These are phyloP conservation scores for Pelargonium fulgidum DNA, from an alignment of 441 rosid species.

Conservation along the genomic window DNA sequence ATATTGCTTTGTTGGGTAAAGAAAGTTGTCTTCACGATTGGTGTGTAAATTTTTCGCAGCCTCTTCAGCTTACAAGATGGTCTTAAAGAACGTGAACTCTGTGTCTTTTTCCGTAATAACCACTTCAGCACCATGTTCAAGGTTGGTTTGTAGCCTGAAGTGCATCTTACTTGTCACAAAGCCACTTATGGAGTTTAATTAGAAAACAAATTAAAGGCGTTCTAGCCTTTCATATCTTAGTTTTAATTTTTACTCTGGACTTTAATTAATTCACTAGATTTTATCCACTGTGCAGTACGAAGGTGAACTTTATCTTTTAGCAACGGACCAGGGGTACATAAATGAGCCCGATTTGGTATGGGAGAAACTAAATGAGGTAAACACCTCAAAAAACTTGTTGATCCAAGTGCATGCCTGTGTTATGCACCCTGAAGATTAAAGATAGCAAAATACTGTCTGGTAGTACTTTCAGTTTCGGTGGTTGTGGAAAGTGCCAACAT, in stretches of 20 bases:
- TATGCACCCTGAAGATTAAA: too few species aligned
- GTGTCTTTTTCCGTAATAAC: slow-evolving; percentile 95
- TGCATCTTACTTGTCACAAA: slow-evolving; percentile 14
- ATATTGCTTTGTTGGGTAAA: slow-evolving; percentile 7
- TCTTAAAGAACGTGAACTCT: slow-evolving; percentile 85
- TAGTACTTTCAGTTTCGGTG: too few species aligned
- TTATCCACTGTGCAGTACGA: slow-evolving; percentile 56
- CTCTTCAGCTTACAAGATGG: slow-evolving; percentile 88
- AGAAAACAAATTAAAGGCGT: slow-evolving; percentile 12
- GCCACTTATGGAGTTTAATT: slow-evolving; percentile 5
- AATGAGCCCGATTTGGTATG: slow-evolving; percentile 92
- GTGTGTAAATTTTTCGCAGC: slow-evolving; percentile 35
- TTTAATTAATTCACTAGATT: slow-evolving; percentile 7
- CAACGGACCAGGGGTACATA: slow-evolving; percentile 96
- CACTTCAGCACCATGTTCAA: slow-evolving; percentile 99
- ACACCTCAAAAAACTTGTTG: slow-evolving; percentile 5
- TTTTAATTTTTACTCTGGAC: neutral
- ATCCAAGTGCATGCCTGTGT: neutral
- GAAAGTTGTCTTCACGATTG: slow-evolving; percentile 14
- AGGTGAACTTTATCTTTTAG: slow-evolving; percentile 94
- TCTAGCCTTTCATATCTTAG: slow-evolving; percentile 3
- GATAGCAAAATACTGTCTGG: too few species aligned
- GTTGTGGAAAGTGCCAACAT: neutral
- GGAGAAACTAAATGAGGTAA: slow-evolving; percentile 97
- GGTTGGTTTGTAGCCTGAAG: slow-evolving; percentile 39